A percentile compares a stretch with the other conserved stretches of the same genome.
Conservation (phyloP, 306 rosid genomes). For the cucumber (Cucumis sativus) region Cucumber_9930_V3 NC_026660.2:15241001-15241500, state of each 20-base stretch:
- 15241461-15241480: background rate
- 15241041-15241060: slow-evolving; percentile 12
- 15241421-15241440: background rate
- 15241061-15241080: slow-evolving; percentile 42
- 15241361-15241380: background rate
- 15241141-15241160: slow-evolving; percentile 13
- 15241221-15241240: slow-evolving; percentile 60
- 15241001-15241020: background rate
- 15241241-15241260: slow-evolving; percentile 78
- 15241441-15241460: background rate
- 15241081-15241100: slow-evolving; percentile 34
- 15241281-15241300: background rate
- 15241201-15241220: slow-evolving; percentile 23
- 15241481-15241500: background rate
- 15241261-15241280: slow-evolving; percentile 11
- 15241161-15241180: slow-evolving; percentile 17
- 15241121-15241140: slow-evolving; percentile 16
- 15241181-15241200: slow-evolving; percentile 13
- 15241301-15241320: background rate
- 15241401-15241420: background rate
- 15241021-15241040: background rate
- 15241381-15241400: background rate
- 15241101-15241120: slow-evolving; percentile 20
- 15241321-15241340: background rate
- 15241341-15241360: background rate